Conservation (phyloP, 1,284 basidiomycete species). For the Leccinum solheimii region DNA sequence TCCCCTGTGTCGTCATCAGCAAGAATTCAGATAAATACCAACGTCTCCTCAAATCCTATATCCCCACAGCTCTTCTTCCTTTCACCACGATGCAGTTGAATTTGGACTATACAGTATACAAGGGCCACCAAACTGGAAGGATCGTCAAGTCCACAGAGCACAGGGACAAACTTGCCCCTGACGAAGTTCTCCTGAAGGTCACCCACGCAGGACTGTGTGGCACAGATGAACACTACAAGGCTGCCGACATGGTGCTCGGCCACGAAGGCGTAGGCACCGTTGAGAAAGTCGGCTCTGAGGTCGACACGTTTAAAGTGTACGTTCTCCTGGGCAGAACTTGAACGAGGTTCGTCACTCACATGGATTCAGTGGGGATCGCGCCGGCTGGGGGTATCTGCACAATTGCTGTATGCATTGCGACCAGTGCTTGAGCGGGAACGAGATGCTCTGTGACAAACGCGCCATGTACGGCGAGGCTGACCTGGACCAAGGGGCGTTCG, state of each 20-base stretch:
- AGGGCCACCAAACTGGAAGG: constrained; percentile 21
- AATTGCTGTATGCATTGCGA: constrained; percentile 30
- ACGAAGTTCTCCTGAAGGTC: constrained; percentile 40
- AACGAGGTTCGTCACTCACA: not conserved
- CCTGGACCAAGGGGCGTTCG: constrained; percentile 37
- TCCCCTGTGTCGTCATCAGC: not conserved
- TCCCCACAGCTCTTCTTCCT: not conserved
- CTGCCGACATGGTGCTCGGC: constrained; percentile 38
- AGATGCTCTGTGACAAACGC: constrained; percentile 30
- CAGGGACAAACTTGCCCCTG: constrained; percentile 22
- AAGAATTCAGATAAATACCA: not conserved
- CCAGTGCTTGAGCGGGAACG: constrained; percentile 32
- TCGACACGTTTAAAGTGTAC: constrained; percentile 34
- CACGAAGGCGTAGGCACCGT: constrained; percentile 39
- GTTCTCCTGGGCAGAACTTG: not conserved
- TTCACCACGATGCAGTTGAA: constrained; percentile 18
- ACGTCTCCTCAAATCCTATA: not conserved
- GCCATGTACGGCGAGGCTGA: constrained; percentile 31
- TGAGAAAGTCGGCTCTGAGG: constrained; percentile 30
- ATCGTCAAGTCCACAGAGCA: constrained; percentile 19
- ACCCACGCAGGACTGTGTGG: constrained; percentile 48
- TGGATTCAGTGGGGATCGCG: constrained; percentile 29
- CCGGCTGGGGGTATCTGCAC: constrained; percentile 35
- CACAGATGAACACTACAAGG: constrained; percentile 46
- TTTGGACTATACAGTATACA: constrained; percentile 32